Base-by-base conservation (phyloP, 345 rosid species). In the Raphanus raphanistrum region DNA sequence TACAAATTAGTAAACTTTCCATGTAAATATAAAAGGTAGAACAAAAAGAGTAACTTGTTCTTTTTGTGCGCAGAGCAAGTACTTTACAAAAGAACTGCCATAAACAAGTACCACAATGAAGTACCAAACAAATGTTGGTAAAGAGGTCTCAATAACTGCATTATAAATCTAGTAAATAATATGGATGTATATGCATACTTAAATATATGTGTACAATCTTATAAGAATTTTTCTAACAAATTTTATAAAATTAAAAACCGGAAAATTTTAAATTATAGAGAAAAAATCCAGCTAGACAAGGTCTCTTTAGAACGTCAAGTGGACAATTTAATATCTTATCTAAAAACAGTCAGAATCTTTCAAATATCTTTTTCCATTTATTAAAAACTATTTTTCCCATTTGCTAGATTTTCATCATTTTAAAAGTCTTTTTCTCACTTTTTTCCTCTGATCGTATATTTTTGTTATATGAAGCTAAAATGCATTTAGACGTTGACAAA, bases 261-360 rank as follows among this genome's bases (percentile, higher is more conserved):
- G 17, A 31, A 9, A 0, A 6, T 3, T 4, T 3, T 2, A 12
- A 28, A 72, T 31, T 58, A n/a, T 6, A 26, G 0, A 4, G 3
- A 35, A 26, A 12, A 21, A 35, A 5, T 9, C 28, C 25, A 26
- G 31, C 66, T 28, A 27, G 60, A 75, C 45, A 57, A 28, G n/a
- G 9, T 52, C 28, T 64, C 4, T 65, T 9, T 33, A 13, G n/a
- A 74, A 32, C 1, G 5, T 12, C 61, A 31, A 75, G 16, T 67
- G 12, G 52, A 76, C 68, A 76, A 36, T 77, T 26, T 29, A 15
- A 16, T 26, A 77, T n/a, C 31, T 77, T 63, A 77, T 77, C 80
- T 11, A 64, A 2, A 17, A 57, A 21, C 38, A 48, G 28, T n/a
- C 10, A 17, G 80, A 71, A 55, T 71, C 75, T 63, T 64, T 61